These are phyloP conservation scores for Musa schizocarpa DNA, from an alignment of 176 grass and related monocot genomes.

Conservation along the genomic window DNA sequence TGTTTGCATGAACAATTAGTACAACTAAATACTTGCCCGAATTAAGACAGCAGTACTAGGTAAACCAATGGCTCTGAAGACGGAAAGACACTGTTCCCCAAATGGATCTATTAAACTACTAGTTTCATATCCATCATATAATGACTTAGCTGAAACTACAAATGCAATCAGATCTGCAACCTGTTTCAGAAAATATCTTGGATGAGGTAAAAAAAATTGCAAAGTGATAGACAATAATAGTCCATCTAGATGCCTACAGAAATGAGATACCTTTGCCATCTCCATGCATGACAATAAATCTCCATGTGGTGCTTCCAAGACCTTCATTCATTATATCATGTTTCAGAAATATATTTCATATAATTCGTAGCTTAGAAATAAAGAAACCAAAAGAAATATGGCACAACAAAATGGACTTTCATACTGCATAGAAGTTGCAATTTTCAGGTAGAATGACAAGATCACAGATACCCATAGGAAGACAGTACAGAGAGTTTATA, in stretches of 20 bases:
- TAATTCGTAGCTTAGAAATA: not conserved
- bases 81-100: conserved; percentile 75
- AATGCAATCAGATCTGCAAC: conserved; percentile 88
- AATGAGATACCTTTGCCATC: conserved; percentile 58
- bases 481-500: conserved; percentile 6
- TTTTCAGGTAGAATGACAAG: not conserved
- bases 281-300: conserved; percentile 90
- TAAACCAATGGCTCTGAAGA: conserved; percentile 70
- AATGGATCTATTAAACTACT: conserved; percentile 51
- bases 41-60: conserved; percentile 89
- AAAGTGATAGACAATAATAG: not conserved
- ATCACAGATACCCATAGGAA: conserved; percentile 1
- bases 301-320: conserved; percentile 89
- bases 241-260: not conserved
- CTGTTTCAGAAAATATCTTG: conserved; percentile 35
- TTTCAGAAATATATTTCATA: not conserved
- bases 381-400: not conserved
- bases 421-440: not conserved
- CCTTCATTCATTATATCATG: conserved; percentile 35
- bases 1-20: conserved; percentile 2
- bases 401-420: not conserved
- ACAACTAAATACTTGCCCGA: conserved; percentile 41
- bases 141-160: conserved; percentile 69
- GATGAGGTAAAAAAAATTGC: conserved; percentile 17
- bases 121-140: conserved; percentile 39